phyloP scores from a whole-genome alignment of 768 basidiomycete genomes.

The Phanerochaete sordida region DNA sequence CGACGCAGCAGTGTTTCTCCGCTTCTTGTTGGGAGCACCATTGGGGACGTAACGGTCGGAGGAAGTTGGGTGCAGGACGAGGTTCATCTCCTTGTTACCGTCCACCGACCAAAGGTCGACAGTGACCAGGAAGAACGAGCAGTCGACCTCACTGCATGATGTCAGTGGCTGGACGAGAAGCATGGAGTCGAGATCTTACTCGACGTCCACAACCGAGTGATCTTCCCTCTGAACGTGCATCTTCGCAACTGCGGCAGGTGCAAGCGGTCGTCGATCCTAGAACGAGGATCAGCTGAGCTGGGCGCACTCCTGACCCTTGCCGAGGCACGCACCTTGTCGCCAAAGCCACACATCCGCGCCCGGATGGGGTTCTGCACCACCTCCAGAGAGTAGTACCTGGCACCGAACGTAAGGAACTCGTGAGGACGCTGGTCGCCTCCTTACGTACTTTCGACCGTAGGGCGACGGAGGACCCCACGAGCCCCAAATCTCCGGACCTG shows the following conservation, averaged over 20 bases:
- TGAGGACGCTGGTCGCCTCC: background rate
- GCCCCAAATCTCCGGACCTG: conserved; percentile 61
- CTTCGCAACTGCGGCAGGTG: conserved; percentile 86
- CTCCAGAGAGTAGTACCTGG: conserved; percentile 78
- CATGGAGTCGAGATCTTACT: conserved; percentile 46
- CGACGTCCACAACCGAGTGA: conserved; percentile 63
- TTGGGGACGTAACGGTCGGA: conserved; percentile 56
- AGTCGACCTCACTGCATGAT: conserved; percentile 68
- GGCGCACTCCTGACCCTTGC: background rate
- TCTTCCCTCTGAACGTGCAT: conserved; percentile 73
- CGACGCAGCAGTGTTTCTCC: conserved; percentile 20
- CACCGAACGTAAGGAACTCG: background rate
- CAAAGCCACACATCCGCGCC: conserved; percentile 95
- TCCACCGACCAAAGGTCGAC: conserved; percentile 93
- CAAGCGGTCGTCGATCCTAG: conserved; percentile 89
- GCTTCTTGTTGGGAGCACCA: conserved; percentile 21
- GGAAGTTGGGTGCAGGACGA: conserved; percentile 84
- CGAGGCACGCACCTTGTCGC: conserved; percentile 71
- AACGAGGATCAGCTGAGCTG: conserved; percentile 13
- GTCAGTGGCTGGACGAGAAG: background rate
- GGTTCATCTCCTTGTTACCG: conserved; percentile 79
- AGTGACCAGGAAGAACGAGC: conserved; percentile 84
- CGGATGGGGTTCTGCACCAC: conserved; percentile 86
- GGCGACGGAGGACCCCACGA: conserved; percentile 42
- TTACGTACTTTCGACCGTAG: conserved; percentile 50